Percentiles rank a stretch among this genome's conserved stretches.
phyloP scores from a whole-genome alignment of 1,139 yeast species.

The Geotrichum australiense region DNA sequence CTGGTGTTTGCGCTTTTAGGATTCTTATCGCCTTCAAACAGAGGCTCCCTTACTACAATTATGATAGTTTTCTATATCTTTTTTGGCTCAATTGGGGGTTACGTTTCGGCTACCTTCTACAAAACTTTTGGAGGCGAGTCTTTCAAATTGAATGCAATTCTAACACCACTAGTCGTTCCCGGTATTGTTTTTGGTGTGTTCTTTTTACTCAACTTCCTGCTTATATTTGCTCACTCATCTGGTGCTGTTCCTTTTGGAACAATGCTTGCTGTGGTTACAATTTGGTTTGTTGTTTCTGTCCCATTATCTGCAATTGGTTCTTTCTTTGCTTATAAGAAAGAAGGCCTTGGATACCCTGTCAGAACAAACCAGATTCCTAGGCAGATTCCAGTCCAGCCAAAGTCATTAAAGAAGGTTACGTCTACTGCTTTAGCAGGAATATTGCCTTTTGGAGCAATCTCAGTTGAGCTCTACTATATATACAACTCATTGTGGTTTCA shows the following conservation, averaged over 20 bases:
- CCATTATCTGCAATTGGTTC: conserved; percentile 84
- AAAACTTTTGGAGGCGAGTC: conserved; percentile 86
- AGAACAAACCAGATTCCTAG: conserved; percentile 88
- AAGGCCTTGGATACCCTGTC: conserved; percentile 60
- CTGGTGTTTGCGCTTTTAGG: conserved; percentile 83
- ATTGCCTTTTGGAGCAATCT: conserved; percentile 91
- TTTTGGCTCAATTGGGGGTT: conserved; percentile 77
- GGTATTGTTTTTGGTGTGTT: conserved; percentile 61
- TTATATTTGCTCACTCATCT: conserved; percentile 71
- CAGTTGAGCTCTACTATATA: conserved; percentile 86
- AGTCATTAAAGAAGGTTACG: conserved; percentile 65
- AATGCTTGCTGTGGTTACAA: conserved; percentile 66
- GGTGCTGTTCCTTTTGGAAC: conserved; percentile 96
- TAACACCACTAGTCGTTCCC: conserved; percentile 83
- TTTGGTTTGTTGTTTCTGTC: conserved; percentile 81
- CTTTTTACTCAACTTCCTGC: conserved; percentile 69
- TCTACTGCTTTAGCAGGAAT: conserved; percentile 75
- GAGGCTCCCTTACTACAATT: conserved; percentile 89
- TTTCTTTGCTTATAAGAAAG: conserved; percentile 62
- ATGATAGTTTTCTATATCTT: conserved; percentile 77
- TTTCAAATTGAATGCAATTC: conserved; percentile 78
- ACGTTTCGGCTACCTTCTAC: conserved; percentile 76
- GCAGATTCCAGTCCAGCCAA: conserved; percentile 88
- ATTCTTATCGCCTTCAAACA: conserved; percentile 82
- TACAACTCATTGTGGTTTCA: conserved; percentile 91